Evolutionary conservation across 2,329 filamentous ascomycete species (phyloP), one percentile per base, ranked within the genome.

Genomic region (Xylariales sp.): DNA sequence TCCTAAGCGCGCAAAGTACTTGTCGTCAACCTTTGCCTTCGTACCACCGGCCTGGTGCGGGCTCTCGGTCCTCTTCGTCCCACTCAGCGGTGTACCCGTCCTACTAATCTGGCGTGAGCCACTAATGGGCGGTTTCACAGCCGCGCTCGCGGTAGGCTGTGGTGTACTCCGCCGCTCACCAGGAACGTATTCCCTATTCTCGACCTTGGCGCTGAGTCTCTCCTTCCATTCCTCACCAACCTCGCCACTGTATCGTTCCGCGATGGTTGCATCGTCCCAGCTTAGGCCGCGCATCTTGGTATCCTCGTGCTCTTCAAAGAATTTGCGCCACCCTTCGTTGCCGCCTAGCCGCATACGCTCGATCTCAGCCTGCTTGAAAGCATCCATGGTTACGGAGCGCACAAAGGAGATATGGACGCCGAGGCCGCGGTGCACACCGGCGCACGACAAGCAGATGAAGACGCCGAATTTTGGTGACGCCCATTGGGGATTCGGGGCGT

Each of bases 391-490:
- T 77, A 98, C 96, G 76, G 92, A 96, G 68, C 96, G 92, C 71
- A 99, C 94, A 83, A 99, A 99, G 79, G 94, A 97, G 80, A 99
- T 97, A 84, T 99, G 96, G 43, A 99, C 96, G 69, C 96, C 96
- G 36, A 99, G 89, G 3, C 94, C 94, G 71, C 96, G 92, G 83
- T 99, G 96, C 61, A 96, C 93, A 74, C 96, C 96, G 41, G 94
- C 95, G 84, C 96, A 99, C 71, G 91, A 93, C 60, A 99, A 90
- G 82, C 96, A 99, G 86, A 99, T 97, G 84, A 99, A 99, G 80
- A 97, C 93, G 78, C 95, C 95, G 79, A 99, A 97, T 82, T 99
- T 99, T 72, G 96, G 96, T 45, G 94, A 87, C 74, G 96, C 95
- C 96, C 96, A 99, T 91, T 99, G 96, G 70, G 96, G 96, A 75